Evolutionary conservation across 495 filamentous ascomycete genomes (phyloP).

Genomic region (Penicillium psychrofluorescens): DNA sequence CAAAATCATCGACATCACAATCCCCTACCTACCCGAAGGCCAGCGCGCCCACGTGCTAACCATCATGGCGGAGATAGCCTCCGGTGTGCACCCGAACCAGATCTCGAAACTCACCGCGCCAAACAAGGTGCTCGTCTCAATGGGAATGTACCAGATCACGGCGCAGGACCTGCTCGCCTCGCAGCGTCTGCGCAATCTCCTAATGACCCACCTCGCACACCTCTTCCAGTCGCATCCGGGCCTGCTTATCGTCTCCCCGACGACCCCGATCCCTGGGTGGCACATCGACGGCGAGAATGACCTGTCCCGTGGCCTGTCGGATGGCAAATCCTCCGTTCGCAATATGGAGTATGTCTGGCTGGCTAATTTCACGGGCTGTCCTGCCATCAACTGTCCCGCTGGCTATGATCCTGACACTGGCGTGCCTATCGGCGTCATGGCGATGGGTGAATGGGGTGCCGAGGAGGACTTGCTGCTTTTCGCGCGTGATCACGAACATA

Average conservation of each 20-base stretch:
- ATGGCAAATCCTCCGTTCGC: constrained; percentile 62
- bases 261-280: constrained; percentile 72
- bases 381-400: constrained; percentile 69
- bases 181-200: constrained; percentile 62
- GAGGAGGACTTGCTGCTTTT: constrained; percentile 75
- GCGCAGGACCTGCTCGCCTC: constrained; percentile 65
- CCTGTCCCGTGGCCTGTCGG: constrained; percentile 58
- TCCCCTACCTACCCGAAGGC: constrained; percentile 68
- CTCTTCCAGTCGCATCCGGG: constrained; percentile 69
- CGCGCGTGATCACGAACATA: constrained; percentile 60
- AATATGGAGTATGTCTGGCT: constrained; percentile 89
- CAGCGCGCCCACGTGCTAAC: constrained; percentile 75
- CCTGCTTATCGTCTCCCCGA: constrained; percentile 73
- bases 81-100: constrained; percentile 28
- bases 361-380: constrained; percentile 77
- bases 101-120: constrained; percentile 52
- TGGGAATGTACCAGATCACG: constrained; percentile 54
- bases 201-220: constrained; percentile 77
- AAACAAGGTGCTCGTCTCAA: constrained; percentile 65
- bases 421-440: constrained; percentile 82
- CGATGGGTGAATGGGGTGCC: constrained; percentile 78
- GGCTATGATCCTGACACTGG: constrained; percentile 55
- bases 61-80: constrained; percentile 63
- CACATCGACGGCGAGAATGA: constrained; percentile 47
- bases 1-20: constrained; percentile 59